Percentiles rank a stretch among this genome's conserved stretches.
These are phyloP conservation scores for Penicillium manginii DNA, from an alignment of 495 filamentous ascomycete species.

Conservation along the genomic window DNA sequence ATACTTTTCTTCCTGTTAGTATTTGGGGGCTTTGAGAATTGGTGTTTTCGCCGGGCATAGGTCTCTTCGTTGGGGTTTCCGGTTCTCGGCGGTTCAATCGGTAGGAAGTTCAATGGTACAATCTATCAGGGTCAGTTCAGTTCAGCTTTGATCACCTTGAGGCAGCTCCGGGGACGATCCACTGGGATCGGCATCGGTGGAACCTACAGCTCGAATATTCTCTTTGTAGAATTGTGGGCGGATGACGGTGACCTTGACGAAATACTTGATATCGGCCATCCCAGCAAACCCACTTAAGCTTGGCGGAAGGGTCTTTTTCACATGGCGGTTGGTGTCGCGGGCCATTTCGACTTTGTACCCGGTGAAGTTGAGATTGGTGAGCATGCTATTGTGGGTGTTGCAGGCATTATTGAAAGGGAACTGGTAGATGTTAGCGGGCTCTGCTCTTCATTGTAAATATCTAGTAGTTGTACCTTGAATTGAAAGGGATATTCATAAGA, in stretches of 20 bases:
- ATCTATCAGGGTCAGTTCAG: slow-evolving; percentile 40
- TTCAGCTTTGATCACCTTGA: background rate
- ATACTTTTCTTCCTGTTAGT: slow-evolving; percentile 55
- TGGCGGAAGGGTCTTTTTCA: slow-evolving; percentile 86
- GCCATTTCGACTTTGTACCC: slow-evolving; percentile 62
- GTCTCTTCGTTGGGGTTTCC: slow-evolving; percentile 71
- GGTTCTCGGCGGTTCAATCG: slow-evolving; percentile 85
- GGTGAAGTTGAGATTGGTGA: slow-evolving; percentile 58
- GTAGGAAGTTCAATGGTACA: slow-evolving; percentile 77
- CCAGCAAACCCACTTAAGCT: slow-evolving; percentile 80
- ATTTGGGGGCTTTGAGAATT: slow-evolving; percentile 59
- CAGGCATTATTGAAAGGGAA: slow-evolving; percentile 93
- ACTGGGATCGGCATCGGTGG: no score
- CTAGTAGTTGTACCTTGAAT: slow-evolving; percentile 67
- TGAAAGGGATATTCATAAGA: slow-evolving; percentile 86
- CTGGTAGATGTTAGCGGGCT: slow-evolving; percentile 28
- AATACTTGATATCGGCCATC: slow-evolving; percentile 89
- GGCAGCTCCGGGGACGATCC: background rate
- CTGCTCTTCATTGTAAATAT: background rate
- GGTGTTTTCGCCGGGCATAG: slow-evolving; percentile 79
- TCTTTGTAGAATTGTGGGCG: slow-evolving; percentile 82
- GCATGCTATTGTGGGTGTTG: slow-evolving; percentile 59
- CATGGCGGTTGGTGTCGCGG: slow-evolving; percentile 62
- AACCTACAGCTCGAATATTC: slow-evolving; percentile 69
- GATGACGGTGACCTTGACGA: slow-evolving; percentile 86